Conservation (phyloP, 441 rosid species). For the Viola pubescens region DNA sequence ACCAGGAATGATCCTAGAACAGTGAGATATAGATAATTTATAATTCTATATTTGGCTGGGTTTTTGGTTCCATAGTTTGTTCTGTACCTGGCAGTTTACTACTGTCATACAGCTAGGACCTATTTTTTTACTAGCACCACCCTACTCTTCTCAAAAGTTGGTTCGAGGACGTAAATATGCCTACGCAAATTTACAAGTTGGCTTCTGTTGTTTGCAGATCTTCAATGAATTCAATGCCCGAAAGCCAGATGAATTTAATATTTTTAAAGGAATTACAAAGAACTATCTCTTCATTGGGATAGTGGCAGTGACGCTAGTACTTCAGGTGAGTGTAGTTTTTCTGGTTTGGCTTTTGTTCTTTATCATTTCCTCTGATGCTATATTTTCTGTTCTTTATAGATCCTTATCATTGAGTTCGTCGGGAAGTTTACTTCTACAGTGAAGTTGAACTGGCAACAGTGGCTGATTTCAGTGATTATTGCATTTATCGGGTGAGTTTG, state of each 20-base stretch:
- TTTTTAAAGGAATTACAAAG: slow-evolving; percentile 58
- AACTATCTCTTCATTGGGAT: slow-evolving; percentile 75
- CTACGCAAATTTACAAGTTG: background rate
- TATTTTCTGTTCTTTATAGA: slow-evolving; percentile 23
- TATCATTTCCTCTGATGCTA: background rate
- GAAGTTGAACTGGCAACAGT: slow-evolving; percentile 64
- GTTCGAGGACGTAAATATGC: background rate
- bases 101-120: too few species aligned
- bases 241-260: slow-evolving; percentile 78
- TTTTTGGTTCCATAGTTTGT: too few species aligned
- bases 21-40: too few species aligned
- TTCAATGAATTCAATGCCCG: slow-evolving; percentile 93
- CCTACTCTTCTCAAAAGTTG: too few species aligned
- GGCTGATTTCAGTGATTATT: slow-evolving; percentile 56
- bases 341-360: background rate
- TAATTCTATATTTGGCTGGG: too few species aligned
- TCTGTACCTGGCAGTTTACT: too few species aligned
- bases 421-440: slow-evolving; percentile 75
- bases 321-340: slow-evolving; percentile 50
- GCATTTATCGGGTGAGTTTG: slow-evolving; percentile 56
- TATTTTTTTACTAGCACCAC: too few species aligned
- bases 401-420: slow-evolving; percentile 63
- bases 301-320: slow-evolving; percentile 50
- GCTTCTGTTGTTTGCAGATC: slow-evolving; percentile 38
- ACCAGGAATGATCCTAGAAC: too few species aligned